phyloP scores from a whole-genome alignment of 495 filamentous ascomycete genomes.

The Ascobolus immersus region DNA sequence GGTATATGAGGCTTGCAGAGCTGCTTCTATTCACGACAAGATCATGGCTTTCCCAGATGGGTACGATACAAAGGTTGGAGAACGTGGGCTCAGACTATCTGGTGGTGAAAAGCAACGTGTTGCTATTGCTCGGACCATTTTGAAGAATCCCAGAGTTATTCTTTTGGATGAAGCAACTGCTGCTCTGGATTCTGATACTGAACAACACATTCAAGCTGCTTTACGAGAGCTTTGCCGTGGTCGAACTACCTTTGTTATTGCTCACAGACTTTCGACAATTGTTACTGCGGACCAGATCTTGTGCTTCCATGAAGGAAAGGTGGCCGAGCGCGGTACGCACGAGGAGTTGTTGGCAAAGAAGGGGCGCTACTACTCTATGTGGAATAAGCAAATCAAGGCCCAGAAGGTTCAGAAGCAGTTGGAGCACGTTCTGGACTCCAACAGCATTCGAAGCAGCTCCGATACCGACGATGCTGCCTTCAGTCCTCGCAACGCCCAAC shows the following conservation, averaged over 20 bases:
- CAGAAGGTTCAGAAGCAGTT: conserved; percentile 46
- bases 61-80: conserved; percentile 79
- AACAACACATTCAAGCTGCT: conserved; percentile 81
- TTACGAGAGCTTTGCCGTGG: conserved; percentile 53
- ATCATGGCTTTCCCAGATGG: conserved; percentile 81
- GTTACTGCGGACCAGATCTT: conserved; percentile 84
- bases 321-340: conserved; percentile 70
- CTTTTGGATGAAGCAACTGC: conserved; percentile 92
- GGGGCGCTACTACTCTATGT: conserved; percentile 76
- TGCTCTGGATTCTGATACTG: conserved; percentile 81
- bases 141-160: conserved; percentile 89
- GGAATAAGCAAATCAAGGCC: conserved; percentile 79
- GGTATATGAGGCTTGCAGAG: conserved; percentile 65
- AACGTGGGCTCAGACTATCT: conserved; percentile 74
- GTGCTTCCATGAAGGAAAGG: conserved; percentile 62
- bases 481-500: too few species aligned
- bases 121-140: conserved; percentile 83
- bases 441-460: too few species aligned
- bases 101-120: conserved; percentile 95
- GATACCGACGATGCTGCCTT: too few species aligned
- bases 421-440: too few species aligned
- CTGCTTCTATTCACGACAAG: conserved; percentile 87
- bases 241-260: conserved; percentile 64
- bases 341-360: conserved; percentile 51
- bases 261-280: conserved; percentile 82